Evolutionary conservation across 2,329 filamentous ascomycete genomes (phyloP).

Genomic region (Fusarium sarcochroum): DNA sequence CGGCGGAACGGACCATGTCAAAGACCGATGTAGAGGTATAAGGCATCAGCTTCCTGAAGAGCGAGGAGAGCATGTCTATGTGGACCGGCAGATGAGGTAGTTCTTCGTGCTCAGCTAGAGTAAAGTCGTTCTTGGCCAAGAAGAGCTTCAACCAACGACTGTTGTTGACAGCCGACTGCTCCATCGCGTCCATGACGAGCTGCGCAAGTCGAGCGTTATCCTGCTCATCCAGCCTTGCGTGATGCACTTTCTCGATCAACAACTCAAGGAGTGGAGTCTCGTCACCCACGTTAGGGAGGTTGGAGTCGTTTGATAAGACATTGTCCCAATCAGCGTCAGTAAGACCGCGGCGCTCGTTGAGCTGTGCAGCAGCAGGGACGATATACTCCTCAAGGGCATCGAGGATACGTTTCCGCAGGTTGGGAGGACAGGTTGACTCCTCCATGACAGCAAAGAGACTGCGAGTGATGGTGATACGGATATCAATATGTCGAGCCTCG

Average conservation of each 20-base stretch:
- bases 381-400: slow-evolving; percentile 46
- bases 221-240: background rate
- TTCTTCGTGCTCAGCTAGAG: slow-evolving; percentile 28
- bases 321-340: slow-evolving; percentile 50
- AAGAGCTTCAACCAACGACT: slow-evolving; percentile 53
- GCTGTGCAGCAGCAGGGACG: slow-evolving; percentile 48
- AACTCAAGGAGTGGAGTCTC: slow-evolving; percentile 21
- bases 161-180: slow-evolving; percentile 50
- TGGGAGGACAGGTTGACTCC: slow-evolving; percentile 20
- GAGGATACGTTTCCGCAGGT: slow-evolving; percentile 43
- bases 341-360: slow-evolving; percentile 49
- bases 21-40: slow-evolving; percentile 41
- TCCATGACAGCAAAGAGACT: slow-evolving; percentile 48
- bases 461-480: slow-evolving; percentile 48
- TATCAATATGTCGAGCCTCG: slow-evolving; percentile 52
- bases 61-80: slow-evolving; percentile 9
- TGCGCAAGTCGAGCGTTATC: slow-evolving; percentile 35
- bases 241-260: slow-evolving; percentile 7
- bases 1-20: slow-evolving; percentile 30
- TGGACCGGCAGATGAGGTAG: slow-evolving; percentile 47
- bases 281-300: slow-evolving; percentile 26
- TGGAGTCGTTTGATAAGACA: background rate
- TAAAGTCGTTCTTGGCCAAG: slow-evolving; percentile 49
- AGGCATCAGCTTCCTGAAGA: slow-evolving; percentile 28
- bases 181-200: slow-evolving; percentile 45